Evolutionary conservation across 164 flowering plant genomes (phyloP), one percentile per base, ranked within the genome.

Genomic region (Platanus orientalis): DNA sequence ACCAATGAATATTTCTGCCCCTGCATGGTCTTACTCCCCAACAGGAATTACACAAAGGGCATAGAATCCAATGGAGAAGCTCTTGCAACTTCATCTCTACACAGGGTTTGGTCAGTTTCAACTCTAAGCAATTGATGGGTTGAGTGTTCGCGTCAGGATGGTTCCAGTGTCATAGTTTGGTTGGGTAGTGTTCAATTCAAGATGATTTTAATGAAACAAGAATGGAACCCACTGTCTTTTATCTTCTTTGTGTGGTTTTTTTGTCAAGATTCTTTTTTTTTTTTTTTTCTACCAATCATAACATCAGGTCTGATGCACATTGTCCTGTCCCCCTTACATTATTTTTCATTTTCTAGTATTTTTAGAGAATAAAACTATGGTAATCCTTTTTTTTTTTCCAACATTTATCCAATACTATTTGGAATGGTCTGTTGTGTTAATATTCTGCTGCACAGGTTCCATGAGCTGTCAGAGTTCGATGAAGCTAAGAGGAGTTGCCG

Each of bases 401-500:
- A 1, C 12, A 14, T 36, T 36, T 14, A 36, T 1, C 42, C 9
- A 7, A 36, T 36, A 7, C 42, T 36, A 14, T n/a, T 36, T 36
- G 10, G 42, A 36, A 7, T 14, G 9, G 42, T 36, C 42, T 4
- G 36, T 36, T 7, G 12, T 14, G 13, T 17, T 7, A 44, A 44
- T 50, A 21, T 23, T 48, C 28, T 20, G 34, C 23, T 30, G 25
- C 71, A 51, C 72, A 92, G 97, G 83, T 92, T 92, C 71, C 97
- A 92, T 65, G 85, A 77, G 63, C 27, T 92, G 19, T 69, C 82
- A 21, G 90, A 89, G 77, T 92, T 92, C 51, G 97, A 92, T 58
- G 92, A 83, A 16, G 56, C 79, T 0, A 92, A 86, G 71, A 89
- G 87, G 73, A 92, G 96, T 57, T 91, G 97, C 45, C 83, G 97